These are phyloP conservation scores for Clohesyomyces aquaticus DNA, from an alignment of 495 filamentous ascomycete species.

Conservation along the genomic window DNA sequence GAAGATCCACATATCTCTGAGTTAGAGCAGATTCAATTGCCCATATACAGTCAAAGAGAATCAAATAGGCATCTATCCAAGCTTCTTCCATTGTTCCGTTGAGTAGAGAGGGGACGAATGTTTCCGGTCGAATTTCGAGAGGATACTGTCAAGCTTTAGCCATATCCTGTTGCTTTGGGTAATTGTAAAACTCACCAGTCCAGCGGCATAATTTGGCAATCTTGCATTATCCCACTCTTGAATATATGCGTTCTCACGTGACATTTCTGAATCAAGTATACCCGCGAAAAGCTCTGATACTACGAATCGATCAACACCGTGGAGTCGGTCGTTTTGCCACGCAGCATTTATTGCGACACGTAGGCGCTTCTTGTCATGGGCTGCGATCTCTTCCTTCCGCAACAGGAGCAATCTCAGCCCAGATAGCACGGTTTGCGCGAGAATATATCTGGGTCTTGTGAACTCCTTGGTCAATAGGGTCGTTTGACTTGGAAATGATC, in stretches of 20 bases:
- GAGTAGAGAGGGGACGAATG: conserved; percentile 28
- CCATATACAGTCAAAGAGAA: conserved; percentile 37
- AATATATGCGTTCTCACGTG: conserved; percentile 25
- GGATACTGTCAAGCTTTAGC: conserved; percentile 34
- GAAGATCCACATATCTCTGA: conserved; percentile 35
- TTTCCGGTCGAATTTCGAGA: conserved; percentile 33
- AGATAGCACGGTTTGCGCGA: conserved; percentile 36
- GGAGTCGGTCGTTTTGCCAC: conserved; percentile 35
- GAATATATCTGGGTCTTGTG: conserved; percentile 26
- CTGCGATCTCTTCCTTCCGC: conserved; percentile 22
- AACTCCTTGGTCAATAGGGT: conserved; percentile 36
- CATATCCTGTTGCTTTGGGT: background rate
- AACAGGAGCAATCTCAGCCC: conserved; percentile 33
- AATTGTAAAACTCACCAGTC: conserved; percentile 22
- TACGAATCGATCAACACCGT: conserved; percentile 30
- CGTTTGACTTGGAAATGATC: conserved; percentile 33
- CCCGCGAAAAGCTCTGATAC: conserved; percentile 34
- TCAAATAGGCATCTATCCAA: conserved; percentile 39
- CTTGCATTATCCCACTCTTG: conserved; percentile 27
- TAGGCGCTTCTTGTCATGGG: conserved; percentile 31
- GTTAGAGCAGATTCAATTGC: conserved; percentile 36
- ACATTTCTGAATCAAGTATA: conserved; percentile 25
- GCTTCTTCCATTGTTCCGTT: conserved; percentile 33
- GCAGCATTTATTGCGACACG: conserved; percentile 31
- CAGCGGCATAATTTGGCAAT: conserved; percentile 32